Evolutionary conservation across 495 filamentous ascomycete species (phyloP).

Genomic region (Penicillium malachiteum): DNA sequence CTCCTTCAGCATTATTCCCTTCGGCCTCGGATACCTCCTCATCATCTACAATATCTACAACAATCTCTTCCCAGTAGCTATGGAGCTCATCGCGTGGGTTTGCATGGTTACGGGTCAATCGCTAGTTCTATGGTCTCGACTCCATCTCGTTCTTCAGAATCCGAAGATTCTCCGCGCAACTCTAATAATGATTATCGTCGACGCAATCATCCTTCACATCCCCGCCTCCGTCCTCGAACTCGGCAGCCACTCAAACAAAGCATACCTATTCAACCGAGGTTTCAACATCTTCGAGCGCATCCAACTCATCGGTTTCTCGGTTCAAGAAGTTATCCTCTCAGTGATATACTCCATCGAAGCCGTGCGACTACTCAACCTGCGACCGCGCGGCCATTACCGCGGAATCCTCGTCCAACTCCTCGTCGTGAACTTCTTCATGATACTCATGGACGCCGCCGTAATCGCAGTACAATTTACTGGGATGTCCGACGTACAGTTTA

Average conservation of each 20-base stretch:
- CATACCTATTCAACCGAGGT: slow-evolving; percentile 13
- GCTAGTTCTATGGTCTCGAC: slow-evolving; percentile 61
- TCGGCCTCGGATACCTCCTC: slow-evolving; percentile 53
- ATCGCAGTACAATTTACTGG: slow-evolving; percentile 46
- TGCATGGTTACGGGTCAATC: slow-evolving; percentile 63
- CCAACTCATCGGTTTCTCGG: slow-evolving; percentile 49
- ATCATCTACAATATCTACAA: slow-evolving; percentile 44
- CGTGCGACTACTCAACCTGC: slow-evolving; percentile 38
- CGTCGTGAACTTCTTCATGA: slow-evolving; percentile 47
- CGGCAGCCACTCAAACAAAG: slow-evolving; percentile 40
- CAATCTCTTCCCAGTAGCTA: slow-evolving; percentile 31
- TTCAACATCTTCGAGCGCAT: slow-evolving; percentile 51
- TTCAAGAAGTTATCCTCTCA: slow-evolving; percentile 54
- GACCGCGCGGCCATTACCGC: slow-evolving; percentile 26
- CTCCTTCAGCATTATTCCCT: slow-evolving; percentile 51
- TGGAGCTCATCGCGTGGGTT: slow-evolving; percentile 53
- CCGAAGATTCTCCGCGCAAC: slow-evolving; percentile 41
- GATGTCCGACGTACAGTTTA: slow-evolving; percentile 47
- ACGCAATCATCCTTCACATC: slow-evolving; percentile 50
- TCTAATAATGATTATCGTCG: slow-evolving; percentile 55
- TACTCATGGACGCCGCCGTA: slow-evolving; percentile 45
- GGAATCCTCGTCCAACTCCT: slow-evolving; percentile 48
- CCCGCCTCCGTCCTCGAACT: slow-evolving; percentile 50
- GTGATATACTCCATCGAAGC: slow-evolving; percentile 51
- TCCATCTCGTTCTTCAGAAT: slow-evolving; percentile 52